These are phyloP conservation scores for Rhodotorula taiwanensis DNA, from an alignment of 768 basidiomycete species.

Conservation along the genomic window DNA sequence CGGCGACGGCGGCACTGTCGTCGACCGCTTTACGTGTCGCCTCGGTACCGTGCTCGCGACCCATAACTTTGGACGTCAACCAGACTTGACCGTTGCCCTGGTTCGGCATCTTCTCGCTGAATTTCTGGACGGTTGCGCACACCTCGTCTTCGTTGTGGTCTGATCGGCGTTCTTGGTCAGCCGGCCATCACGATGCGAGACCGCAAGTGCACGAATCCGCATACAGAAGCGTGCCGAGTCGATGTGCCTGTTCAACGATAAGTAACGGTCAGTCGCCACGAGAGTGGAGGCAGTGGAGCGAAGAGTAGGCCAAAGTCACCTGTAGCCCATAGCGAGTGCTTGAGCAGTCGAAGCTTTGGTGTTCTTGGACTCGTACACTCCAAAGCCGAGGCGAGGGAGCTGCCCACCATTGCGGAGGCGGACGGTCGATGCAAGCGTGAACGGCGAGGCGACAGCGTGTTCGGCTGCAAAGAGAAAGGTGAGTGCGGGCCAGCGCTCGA, in stretches of 20 bases:
- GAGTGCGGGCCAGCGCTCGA: no score
- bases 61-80: conserved; percentile 37
- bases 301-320: conserved; percentile 2
- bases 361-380: conserved; percentile 40
- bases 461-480: conserved; percentile 7
- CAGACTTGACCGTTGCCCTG: conserved; percentile 22
- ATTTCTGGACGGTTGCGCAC: conserved; percentile 13
- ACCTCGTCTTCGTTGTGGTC: conserved; percentile 36
- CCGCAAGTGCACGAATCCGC: no score
- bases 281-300: neutral
- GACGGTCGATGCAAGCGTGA: conserved; percentile 10
- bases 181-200: neutral
- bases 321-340: conserved; percentile 21
- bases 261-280: conserved; percentile 21
- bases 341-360: neutral
- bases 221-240: neutral
- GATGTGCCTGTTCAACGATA: conserved; percentile 16
- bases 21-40: conserved; percentile 24
- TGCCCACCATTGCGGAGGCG: conserved; percentile 31
- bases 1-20: conserved; percentile 21
- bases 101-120: neutral
- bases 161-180: conserved; percentile 38
- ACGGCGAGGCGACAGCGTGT: conserved; percentile 5
- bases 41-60: conserved; percentile 33
- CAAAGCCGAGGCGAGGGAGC: conserved; percentile 45